These are phyloP conservation scores for Penicillium nordicum DNA, from an alignment of 2,329 filamentous ascomycete genomes.

Conservation along the genomic window DNA sequence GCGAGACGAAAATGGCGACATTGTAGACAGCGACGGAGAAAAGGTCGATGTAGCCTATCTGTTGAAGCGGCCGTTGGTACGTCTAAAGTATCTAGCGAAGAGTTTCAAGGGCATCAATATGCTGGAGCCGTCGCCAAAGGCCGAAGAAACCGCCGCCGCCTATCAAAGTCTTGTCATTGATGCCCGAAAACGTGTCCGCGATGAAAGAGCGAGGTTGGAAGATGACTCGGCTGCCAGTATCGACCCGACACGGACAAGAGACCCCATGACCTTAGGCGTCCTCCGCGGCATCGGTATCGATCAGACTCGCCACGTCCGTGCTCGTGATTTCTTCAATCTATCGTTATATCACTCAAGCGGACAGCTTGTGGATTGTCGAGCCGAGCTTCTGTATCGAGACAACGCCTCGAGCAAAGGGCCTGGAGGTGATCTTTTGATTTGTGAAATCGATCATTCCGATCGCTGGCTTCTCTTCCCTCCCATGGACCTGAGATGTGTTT, in stretches of 20 bases:
- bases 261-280: conserved; percentile 71
- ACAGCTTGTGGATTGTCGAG: conserved; percentile 81
- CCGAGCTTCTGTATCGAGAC: conserved; percentile 84
- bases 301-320: conserved; percentile 74
- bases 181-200: conserved; percentile 69
- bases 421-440: conserved; percentile 82
- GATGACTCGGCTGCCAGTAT: conserved; percentile 85
- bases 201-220: conserved; percentile 69
- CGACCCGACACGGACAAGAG: conserved; percentile 74
- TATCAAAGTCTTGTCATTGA: conserved; percentile 74
- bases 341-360: conserved; percentile 84
- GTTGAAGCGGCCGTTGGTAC: conserved; percentile 80
- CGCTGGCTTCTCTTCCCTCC: conserved; percentile 91
- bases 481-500: conserved; percentile 68
- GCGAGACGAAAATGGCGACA: conserved; percentile 58
- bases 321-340: conserved; percentile 85
- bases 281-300: conserved; percentile 70
- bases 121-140: conserved; percentile 47
- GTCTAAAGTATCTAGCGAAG: conserved; percentile 83
- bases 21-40: conserved; percentile 72
- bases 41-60: conserved; percentile 92
- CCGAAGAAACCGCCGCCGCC: conserved; percentile 56
- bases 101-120: conserved; percentile 64
- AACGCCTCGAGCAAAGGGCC: conserved; percentile 64
- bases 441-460: conserved; percentile 74